Base-by-base conservation (phyloP, 331 rosid genomes). In the Quercus phellos region DNA sequence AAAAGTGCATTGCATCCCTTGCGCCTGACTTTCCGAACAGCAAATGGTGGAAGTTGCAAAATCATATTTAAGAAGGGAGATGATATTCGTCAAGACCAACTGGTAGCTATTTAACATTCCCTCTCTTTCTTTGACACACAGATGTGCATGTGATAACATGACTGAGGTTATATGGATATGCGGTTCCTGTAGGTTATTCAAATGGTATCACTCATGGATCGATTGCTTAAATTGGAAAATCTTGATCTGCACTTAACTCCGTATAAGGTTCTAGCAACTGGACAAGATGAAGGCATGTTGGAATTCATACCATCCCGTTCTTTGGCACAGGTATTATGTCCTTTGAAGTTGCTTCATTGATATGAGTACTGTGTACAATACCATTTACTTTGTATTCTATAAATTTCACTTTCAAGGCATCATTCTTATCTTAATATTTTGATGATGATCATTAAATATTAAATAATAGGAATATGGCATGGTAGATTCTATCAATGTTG, bases 231-330 rank as follows among this genome's bases (percentile, higher is more conserved):
- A 87, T 80, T 86, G 55, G 97, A 95, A 88, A 95, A 93, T 88
- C 99, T 95, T 75, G 99, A 95, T 75, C 84, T 95, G 55, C 89
- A 90, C 81, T 87, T 95, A 71, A 95, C 99, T 68, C 99, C 99
- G 6, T 95, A 93, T 81, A 89, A 87, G 85, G 99, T 95, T 81
- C 89, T 95, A 38, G 99, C 99, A 30, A 95, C 98, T 59, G 99
- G 97, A 75, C 99, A 95, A 88, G 99, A 95, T 81, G 99, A 95
- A 89, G 98, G 99, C 90, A 93, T 95, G 98, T 17, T 93, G 85
- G 96, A 95, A 80, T 91, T 91, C 69, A 91, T 95, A 78, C 99
- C 99, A 68, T 95, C 99, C 50, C 94, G 85, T 68, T 88, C 99
- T 35, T 84, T 93, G 80, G 99, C 99, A 0, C 94, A 76, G 94